Conservation (phyloP, 2,329 filamentous ascomycete species). For the Microsporum audouinii region DNA sequence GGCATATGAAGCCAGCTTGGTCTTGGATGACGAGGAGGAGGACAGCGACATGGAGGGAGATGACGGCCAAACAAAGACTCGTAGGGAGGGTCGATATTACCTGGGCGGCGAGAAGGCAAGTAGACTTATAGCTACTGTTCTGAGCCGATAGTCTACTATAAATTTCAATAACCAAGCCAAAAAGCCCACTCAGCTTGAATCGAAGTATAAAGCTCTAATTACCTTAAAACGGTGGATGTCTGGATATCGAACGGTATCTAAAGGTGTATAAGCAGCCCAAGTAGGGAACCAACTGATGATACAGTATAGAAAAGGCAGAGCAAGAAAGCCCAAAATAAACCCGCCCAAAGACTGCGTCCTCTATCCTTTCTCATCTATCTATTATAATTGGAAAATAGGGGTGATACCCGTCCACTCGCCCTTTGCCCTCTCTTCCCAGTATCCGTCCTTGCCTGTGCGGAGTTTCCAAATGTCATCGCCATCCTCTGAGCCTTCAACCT, state of each 20-base stretch:
- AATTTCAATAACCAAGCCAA: neutral
- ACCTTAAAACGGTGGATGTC: neutral
- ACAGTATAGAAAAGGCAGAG: neutral
- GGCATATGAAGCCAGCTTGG: constrained; percentile 71
- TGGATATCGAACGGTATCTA: neutral
- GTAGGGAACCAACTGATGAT: neutral
- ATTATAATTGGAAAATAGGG: constrained; percentile 41
- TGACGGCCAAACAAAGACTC: constrained; percentile 18
- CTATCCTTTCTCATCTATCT: neutral
- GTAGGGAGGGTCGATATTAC: constrained; percentile 32
- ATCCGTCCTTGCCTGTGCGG: constrained; percentile 71
- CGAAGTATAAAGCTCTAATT: neutral
- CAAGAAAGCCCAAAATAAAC: neutral
- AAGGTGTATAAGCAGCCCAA: neutral
- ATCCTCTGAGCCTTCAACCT: constrained; percentile 21
- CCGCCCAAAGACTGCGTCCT: neutral
- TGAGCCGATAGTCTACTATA: constrained; percentile 1
- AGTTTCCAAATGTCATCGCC: constrained; percentile 14
- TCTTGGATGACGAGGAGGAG: constrained; percentile 44
- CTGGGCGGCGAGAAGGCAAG: constrained; percentile 31
- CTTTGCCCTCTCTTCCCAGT: constrained; percentile 75
- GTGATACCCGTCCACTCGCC: constrained; percentile 53
- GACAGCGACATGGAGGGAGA: constrained; percentile 28
- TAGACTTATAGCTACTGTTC: constrained; percentile 24
- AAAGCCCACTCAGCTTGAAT: neutral